Evolutionary conservation across 177 flowering plant species (phyloP).

Genomic region (Vitis hybrid): DNA sequence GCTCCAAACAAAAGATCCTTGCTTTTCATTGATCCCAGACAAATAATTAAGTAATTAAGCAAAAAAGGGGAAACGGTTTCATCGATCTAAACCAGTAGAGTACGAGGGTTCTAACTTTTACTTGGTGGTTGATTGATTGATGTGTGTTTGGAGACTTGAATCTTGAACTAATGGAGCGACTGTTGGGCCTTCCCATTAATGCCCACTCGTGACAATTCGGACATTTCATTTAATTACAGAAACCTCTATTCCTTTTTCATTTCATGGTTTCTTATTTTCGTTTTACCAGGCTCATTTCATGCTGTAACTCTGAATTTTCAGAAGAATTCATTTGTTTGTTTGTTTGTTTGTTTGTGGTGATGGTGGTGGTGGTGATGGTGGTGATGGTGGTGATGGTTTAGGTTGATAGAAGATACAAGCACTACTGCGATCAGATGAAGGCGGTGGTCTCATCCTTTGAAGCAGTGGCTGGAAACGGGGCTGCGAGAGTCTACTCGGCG

Average conservation of each 20-base stretch:
- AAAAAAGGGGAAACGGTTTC: not conserved
- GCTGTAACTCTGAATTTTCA: not conserved
- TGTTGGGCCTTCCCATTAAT: slow-evolving; percentile 53
- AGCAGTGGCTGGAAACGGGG: slow-evolving; percentile 69
- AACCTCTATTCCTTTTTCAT: slow-evolving; percentile 33
- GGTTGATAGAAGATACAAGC: slow-evolving; percentile 94
- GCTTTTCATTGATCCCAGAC: not conserved
- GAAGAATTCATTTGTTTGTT: slow-evolving; percentile 4
- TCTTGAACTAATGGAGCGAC: slow-evolving; percentile 53
- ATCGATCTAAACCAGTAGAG: slow-evolving; percentile 5
- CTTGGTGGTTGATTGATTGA: slow-evolving; percentile 8
- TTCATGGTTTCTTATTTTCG: slow-evolving; percentile 12
- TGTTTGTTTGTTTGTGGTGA: slow-evolving; percentile 10
- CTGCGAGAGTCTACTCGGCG: slow-evolving; percentile 69
- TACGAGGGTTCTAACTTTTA: slow-evolving; percentile 13
- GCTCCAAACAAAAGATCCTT: not conserved
- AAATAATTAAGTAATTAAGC: not conserved
- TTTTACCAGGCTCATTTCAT: not conserved
- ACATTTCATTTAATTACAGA: slow-evolving; percentile 37
- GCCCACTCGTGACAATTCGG: slow-evolving; percentile 36
- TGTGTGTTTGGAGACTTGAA: slow-evolving; percentile 6
- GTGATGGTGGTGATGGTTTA: slow-evolving; percentile 11
- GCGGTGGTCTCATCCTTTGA: slow-evolving; percentile 79
- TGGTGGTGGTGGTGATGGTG: not conserved
- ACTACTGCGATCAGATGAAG: slow-evolving; percentile 91